A percentile compares a stretch with the other conserved stretches of the same genome.
These are phyloP conservation scores for Ascochyta viciae-villosae DNA, from an alignment of 2,329 filamentous ascomycete species.

Conservation along the genomic window DNA sequence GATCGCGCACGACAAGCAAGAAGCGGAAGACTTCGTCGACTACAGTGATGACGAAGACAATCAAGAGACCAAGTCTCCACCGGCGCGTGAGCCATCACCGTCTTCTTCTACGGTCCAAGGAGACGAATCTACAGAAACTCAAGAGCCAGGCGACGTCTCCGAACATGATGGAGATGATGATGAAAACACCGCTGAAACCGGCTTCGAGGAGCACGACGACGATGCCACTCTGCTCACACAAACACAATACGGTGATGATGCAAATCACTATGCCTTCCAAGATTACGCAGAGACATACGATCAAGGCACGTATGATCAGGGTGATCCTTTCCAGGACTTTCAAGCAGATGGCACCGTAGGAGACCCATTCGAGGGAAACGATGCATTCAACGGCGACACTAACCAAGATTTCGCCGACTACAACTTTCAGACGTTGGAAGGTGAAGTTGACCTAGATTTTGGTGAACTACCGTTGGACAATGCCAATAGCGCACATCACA, in stretches of 20 bases:
- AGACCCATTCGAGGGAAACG: slow-evolving; percentile 19
- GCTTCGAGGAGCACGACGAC: slow-evolving; percentile 13
- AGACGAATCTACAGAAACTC: slow-evolving; percentile 32
- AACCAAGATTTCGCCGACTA: slow-evolving; percentile 34
- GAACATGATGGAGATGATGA: slow-evolving; percentile 12
- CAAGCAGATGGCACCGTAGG: slow-evolving; percentile 22
- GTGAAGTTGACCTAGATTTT: slow-evolving; percentile 24
- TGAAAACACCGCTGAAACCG: slow-evolving; percentile 7
- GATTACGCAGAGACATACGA: slow-evolving; percentile 25
- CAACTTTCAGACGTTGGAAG: slow-evolving; percentile 26
- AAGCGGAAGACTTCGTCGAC: slow-evolving; percentile 55
- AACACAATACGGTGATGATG: slow-evolving; percentile 21
- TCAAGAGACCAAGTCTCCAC: slow-evolving; percentile 14
- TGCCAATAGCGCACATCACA: slow-evolving; percentile 13
- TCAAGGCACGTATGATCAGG: slow-evolving; percentile 20
- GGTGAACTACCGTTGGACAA: slow-evolving; percentile 13
- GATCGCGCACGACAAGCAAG: slow-evolving; percentile 24
- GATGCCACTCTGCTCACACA: slow-evolving; percentile 14
- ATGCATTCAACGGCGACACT: slow-evolving; percentile 25
- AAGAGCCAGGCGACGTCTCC: slow-evolving; percentile 10
- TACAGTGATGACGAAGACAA: slow-evolving; percentile 58
- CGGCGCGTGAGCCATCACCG: slow-evolving; percentile 27
- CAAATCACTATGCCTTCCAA: slow-evolving; percentile 25
- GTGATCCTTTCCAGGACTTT: slow-evolving; percentile 21
- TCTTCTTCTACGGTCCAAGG: slow-evolving; percentile 46